A percentile compares a stretch with the other conserved stretches of the same genome.
phyloP scores from a whole-genome alignment of 305 asterid species.

The Fraxinus angustifolia region DNA sequence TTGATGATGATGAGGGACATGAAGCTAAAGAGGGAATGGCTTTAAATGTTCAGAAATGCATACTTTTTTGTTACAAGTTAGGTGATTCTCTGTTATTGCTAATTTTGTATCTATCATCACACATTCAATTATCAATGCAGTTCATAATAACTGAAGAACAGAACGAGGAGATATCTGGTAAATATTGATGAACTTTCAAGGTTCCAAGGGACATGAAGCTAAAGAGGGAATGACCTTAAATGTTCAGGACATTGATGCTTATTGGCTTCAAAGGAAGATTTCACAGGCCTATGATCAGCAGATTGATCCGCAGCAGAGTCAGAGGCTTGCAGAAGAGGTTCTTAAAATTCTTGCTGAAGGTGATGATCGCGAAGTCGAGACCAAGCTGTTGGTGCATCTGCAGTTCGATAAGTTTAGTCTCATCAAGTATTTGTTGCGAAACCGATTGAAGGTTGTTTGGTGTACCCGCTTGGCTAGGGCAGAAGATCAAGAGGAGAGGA shows the following conservation, averaged over 20 bases:
- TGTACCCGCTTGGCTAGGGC: constrained; percentile 93
- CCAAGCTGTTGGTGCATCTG: constrained; percentile 74
- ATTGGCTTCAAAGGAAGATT: constrained; percentile 97
- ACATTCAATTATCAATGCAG: no score
- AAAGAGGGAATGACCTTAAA: constrained; percentile 79
- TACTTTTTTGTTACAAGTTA: no score
- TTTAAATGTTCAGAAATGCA: constrained; percentile 83
- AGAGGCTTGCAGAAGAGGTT: constrained; percentile 84
- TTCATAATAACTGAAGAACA: no score
- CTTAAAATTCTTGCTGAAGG: constrained; percentile 85
- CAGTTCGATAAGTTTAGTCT: constrained; percentile 76
- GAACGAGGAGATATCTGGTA: no score
- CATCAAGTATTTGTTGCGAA: constrained; percentile 62
- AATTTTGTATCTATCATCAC: no score
- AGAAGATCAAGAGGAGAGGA: constrained; percentile 79
- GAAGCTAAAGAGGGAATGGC: constrained; percentile 77
- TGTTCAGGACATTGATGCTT: constrained; percentile 91
- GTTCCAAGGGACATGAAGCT: constrained; percentile 56
- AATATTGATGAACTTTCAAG: no score
- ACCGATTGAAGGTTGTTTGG: constrained; percentile 89
- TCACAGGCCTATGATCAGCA: constrained; percentile 88
- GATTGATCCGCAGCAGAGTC: constrained; percentile 86
- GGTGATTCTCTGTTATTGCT: no score
- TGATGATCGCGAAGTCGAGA: constrained; percentile 86
- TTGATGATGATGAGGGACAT: constrained; percentile 75